Conservation (phyloP, 192 early-diverging fungal species). For the Thoreauomyces humboldtii region DNA sequence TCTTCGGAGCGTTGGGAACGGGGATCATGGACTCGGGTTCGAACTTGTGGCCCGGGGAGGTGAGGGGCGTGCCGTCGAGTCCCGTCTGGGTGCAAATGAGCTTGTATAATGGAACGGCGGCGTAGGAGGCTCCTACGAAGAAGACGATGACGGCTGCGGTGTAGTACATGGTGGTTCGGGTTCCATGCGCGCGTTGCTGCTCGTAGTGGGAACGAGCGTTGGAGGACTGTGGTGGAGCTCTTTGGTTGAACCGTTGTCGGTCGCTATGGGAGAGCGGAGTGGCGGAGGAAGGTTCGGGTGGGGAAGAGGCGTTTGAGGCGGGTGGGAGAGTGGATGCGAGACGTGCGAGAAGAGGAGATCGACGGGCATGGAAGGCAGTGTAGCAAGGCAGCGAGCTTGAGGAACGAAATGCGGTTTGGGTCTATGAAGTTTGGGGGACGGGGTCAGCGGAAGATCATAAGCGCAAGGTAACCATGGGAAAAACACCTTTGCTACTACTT, state of each 20-base stretch:
- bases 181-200: conserved; percentile 19
- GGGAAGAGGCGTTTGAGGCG: not conserved
- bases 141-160: conserved; percentile 75
- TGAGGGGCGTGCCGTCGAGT: conserved; percentile 84
- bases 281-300: not conserved
- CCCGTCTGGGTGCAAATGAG: conserved; percentile 93
- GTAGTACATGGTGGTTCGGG: conserved; percentile 62
- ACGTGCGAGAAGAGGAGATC: too few species aligned
- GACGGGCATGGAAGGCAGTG: too few species aligned
- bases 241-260: not conserved
- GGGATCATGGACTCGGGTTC: conserved; percentile 60
- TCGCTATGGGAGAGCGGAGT: not conserved
- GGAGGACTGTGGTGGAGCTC: not conserved
- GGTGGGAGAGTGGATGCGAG: not conserved
- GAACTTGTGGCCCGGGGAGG: conserved; percentile 55
- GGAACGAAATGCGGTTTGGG: too few species aligned
- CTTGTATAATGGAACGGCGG: conserved; percentile 92
- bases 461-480: too few species aligned
- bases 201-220: conserved; percentile 4
- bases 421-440: too few species aligned
- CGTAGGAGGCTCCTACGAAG: conserved; percentile 85
- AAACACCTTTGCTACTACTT: too few species aligned
- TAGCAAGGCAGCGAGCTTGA: too few species aligned
- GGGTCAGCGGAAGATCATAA: too few species aligned
- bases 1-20: conserved; percentile 57